phyloP scores from a whole-genome alignment of 768 basidiomycete species.

The Exidia glandulosa region DNA sequence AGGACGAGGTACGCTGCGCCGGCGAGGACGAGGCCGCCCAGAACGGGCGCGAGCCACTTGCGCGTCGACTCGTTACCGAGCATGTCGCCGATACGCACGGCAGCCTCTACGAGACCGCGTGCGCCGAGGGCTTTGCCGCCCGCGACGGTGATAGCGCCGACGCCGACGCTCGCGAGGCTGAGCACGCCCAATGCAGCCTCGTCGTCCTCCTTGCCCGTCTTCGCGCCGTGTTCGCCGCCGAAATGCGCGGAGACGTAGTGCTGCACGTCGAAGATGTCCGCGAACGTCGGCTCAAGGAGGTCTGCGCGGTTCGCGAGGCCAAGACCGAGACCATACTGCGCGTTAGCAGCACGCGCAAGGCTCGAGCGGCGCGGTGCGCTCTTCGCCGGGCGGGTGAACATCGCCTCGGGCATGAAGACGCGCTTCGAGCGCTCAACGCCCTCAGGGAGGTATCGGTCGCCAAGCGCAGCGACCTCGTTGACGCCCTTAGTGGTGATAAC shows the following conservation, averaged over 20 bases:
- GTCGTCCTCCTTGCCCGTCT: conserved; percentile 21
- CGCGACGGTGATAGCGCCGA: conserved; percentile 84
- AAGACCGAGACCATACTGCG: conserved; percentile 68
- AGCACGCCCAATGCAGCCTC: conserved; percentile 50
- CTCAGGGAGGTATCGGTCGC: conserved; percentile 65
- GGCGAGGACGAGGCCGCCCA: conserved; percentile 68
- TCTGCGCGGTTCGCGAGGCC: conserved; percentile 70
- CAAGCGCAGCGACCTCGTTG: conserved; percentile 51
- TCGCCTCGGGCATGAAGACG: conserved; percentile 93
- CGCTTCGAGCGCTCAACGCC: conserved; percentile 72
- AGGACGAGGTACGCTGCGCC: conserved; percentile 69
- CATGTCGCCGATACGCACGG: conserved; percentile 64
- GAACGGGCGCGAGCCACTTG: conserved; percentile 78
- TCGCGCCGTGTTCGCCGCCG: conserved; percentile 32
- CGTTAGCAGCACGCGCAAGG: conserved; percentile 24
- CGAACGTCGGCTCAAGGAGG: conserved; percentile 65
- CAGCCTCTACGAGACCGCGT: conserved; percentile 65
- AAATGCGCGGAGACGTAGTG: conserved; percentile 69
- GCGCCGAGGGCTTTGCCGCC: conserved; percentile 73
- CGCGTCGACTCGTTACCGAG: conserved; percentile 70
- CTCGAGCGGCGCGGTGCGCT: conserved; percentile 26
- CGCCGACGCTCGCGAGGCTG: conserved; percentile 60
- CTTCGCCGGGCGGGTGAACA: conserved; percentile 58
- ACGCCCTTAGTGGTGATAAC: conserved; percentile 54
- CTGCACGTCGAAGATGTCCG: conserved; percentile 79